phyloP scores from a whole-genome alignment of 2,329 filamentous ascomycete genomes.

The Talaromyces sp. region DNA sequence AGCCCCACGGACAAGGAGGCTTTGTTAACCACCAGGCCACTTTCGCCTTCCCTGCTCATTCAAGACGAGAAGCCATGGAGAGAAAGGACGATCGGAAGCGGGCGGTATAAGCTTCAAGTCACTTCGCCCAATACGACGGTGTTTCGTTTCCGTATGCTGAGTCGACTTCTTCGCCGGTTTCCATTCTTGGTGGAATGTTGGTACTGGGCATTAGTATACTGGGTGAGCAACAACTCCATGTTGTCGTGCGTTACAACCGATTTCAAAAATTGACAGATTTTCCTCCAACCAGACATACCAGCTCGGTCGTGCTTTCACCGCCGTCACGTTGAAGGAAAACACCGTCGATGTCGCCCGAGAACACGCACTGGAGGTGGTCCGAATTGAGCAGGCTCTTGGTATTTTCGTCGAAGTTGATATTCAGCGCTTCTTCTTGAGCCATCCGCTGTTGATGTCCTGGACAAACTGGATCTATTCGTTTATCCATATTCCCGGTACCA shows the following conservation, averaged over 20 bases:
- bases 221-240: slow-evolving; percentile 46
- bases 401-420: slow-evolving; percentile 62
- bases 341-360: slow-evolving; percentile 64
- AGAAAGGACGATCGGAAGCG: slow-evolving; percentile 44
- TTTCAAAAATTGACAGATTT: not conserved
- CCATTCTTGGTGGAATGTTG: slow-evolving; percentile 70
- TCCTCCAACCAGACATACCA: slow-evolving; percentile 59
- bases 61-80: slow-evolving; percentile 45
- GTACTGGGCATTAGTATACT: slow-evolving; percentile 75
- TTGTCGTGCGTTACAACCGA: not conserved
- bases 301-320: slow-evolving; percentile 66
- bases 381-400: slow-evolving; percentile 58
- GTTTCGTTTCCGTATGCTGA: slow-evolving; percentile 57
- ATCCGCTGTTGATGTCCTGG: slow-evolving; percentile 57
- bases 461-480: slow-evolving; percentile 71
- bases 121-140: slow-evolving; percentile 57
- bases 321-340: slow-evolving; percentile 61
- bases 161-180: slow-evolving; percentile 60
- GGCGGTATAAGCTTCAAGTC: slow-evolving; percentile 45
- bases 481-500: slow-evolving; percentile 73
- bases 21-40: slow-evolving; percentile 26
- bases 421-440: slow-evolving; percentile 53
- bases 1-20: slow-evolving; percentile 32
- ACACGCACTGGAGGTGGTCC: slow-evolving; percentile 64
- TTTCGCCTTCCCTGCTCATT: slow-evolving; percentile 39